Base-by-base conservation (phyloP, 179 eudicot species). In the Actinidia polygama region DNA sequence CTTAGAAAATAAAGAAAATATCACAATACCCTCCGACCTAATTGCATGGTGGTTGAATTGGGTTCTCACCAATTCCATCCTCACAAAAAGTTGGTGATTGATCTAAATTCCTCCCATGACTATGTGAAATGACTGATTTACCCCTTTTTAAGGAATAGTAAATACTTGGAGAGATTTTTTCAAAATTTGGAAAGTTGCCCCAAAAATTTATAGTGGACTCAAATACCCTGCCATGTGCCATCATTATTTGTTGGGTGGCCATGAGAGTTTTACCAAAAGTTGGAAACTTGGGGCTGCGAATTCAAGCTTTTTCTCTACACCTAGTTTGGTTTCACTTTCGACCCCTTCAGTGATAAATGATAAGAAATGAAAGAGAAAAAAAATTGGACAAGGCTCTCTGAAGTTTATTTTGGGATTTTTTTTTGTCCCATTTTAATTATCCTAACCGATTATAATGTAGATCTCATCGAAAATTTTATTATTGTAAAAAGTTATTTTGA, bases 1-100 rank as follows among this genome's bases (percentile, higher is more conserved):
- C n/a, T n/a, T n/a, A 58, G n/a, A 85, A 83, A 77, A 72, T 47
- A 83, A 84, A 82, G 84, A 77, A 87, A 77, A 77, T 63, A 79
- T 64, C 80, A 85, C 54, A 74, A 81, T 6, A 76, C 78, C 71
- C 73, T 82, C 82, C 87, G 79, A 87, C 85, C 89, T 80, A 80
- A 79, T 83, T 75, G 83, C 67, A 55, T 63, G 84, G 84, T 66
- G 58, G 79, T 81, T 81, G 83, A 69, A 50, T 70, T 50, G 64
- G 21, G 14, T 64, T 26, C 70, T 23, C 55, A n/a, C 47, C 9
- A 4, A 8, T 63, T 61, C 66, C 64, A 50, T 54, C 53, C 69
- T 54, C 40, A 26, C 21, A 66, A 75, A 57, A n/a, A n/a, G 69
- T 47, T 57, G 1, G 67, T 55, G 79, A 16, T 78, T 63, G 58